Conservation (phyloP, 2,329 filamentous ascomycete genomes). For the Apiospora arundinis region DNA sequence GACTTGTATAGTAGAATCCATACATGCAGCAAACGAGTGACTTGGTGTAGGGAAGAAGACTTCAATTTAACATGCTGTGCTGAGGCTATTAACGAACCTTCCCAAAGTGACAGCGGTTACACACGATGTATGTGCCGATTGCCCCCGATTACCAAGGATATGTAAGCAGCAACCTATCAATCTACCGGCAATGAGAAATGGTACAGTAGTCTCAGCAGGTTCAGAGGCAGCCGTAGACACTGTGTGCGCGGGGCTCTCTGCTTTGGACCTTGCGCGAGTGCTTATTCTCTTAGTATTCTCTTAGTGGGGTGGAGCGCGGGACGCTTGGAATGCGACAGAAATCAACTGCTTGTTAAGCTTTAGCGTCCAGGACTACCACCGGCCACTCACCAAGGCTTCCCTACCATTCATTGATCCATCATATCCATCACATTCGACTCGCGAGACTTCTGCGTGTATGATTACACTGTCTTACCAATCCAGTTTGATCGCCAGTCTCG, state of each 20-base stretch:
- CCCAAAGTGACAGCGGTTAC: background rate
- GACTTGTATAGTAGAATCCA: background rate
- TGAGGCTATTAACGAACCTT: background rate
- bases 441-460: constrained; percentile 1
- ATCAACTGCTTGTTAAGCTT: background rate
- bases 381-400: background rate
- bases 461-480: constrained; percentile 10
- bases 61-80: background rate
- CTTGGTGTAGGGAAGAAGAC: background rate
- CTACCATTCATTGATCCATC: background rate
- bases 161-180: constrained; percentile 33
- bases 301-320: background rate
- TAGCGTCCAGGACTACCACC: background rate
- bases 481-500: background rate
- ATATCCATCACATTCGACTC: background rate
- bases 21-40: background rate
- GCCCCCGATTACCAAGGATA: constrained; percentile 38
- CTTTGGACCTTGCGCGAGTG: background rate
- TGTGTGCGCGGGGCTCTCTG: background rate
- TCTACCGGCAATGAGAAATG: background rate
- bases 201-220: too few relatives aligned
- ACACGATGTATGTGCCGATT: background rate
- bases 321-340: constrained; percentile 8
- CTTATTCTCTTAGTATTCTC: too few relatives aligned
- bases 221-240: background rate